phyloP scores from a whole-genome alignment of 2,329 filamentous ascomycete species.

The Fusarium nanum region DNA sequence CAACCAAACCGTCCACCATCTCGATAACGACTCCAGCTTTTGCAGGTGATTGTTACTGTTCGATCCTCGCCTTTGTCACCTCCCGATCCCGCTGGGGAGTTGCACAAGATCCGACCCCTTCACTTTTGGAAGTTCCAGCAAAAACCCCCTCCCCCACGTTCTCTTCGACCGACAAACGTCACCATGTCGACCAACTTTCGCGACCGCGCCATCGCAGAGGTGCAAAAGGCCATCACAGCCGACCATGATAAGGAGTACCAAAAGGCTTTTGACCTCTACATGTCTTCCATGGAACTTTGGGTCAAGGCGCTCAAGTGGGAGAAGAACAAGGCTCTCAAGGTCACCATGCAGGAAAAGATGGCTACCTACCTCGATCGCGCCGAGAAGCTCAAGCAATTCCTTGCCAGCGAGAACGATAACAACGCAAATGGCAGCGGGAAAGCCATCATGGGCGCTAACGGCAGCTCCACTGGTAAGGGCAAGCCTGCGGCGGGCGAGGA shows the following conservation, averaged over 20 bases:
- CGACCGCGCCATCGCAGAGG: slow-evolving; percentile 93
- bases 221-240: slow-evolving; percentile 96
- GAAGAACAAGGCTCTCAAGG: slow-evolving; percentile 97
- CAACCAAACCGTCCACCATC: slow-evolving; percentile 28
- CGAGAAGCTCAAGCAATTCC: slow-evolving; percentile 95
- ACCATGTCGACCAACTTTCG: slow-evolving; percentile 97
- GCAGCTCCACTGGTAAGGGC: slow-evolving; percentile 70
- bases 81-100: slow-evolving; percentile 13
- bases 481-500: slow-evolving; percentile 73
- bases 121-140: background rate
- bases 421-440: slow-evolving; percentile 74
- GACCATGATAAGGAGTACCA: slow-evolving; percentile 97
- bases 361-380: slow-evolving; percentile 98
- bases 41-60: background rate
- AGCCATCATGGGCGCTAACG: slow-evolving; percentile 74
- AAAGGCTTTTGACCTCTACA: slow-evolving; percentile 96
- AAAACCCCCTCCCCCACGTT: slow-evolving; percentile 34
- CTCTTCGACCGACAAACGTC: slow-evolving; percentile 41
- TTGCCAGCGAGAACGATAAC: slow-evolving; percentile 80
- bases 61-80: background rate
- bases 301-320: slow-evolving; percentile 99
- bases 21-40: slow-evolving; percentile 13
- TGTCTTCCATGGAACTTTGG: slow-evolving; percentile 94
- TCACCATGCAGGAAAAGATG: slow-evolving; percentile 95
- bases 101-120: slow-evolving; percentile 2